A percentile compares a stretch with the other conserved stretches of the same genome.
Conservation (phyloP, 768 basidiomycete genomes). For the Gautieria morchelliformis region DNA sequence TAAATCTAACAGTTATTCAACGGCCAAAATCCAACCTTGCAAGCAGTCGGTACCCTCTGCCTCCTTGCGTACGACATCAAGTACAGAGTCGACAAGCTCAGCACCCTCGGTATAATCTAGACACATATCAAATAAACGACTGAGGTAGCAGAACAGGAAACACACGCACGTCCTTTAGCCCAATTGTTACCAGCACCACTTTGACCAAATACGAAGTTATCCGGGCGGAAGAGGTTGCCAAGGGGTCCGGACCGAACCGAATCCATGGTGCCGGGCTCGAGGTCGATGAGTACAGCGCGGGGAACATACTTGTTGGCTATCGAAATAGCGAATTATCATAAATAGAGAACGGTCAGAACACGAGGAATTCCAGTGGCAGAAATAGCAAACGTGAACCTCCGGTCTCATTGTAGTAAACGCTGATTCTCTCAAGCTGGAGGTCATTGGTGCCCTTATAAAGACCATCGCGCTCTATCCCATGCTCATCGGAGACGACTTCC, state of each 20-base stretch:
- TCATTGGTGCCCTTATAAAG: slow-evolving; percentile 89
- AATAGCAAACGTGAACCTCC: slow-evolving; percentile 30
- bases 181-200: slow-evolving; percentile 99
- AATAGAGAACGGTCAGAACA: background rate
- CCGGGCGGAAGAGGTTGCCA: slow-evolving; percentile 89
- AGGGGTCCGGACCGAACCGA: slow-evolving; percentile 85
- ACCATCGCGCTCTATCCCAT: slow-evolving; percentile 91
- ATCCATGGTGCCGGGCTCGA: slow-evolving; percentile 97
- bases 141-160: slow-evolving; percentile 9
- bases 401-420: slow-evolving; percentile 97
- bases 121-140: slow-evolving; percentile 12
- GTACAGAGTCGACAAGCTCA: slow-evolving; percentile 95
- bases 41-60: slow-evolving; percentile 96
- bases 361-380: background rate
- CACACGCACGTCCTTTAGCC: slow-evolving; percentile 94
- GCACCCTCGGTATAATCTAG: slow-evolving; percentile 90
- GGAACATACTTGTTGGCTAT: slow-evolving; percentile 90
- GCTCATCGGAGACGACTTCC: slow-evolving; percentile 98
- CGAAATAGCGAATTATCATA: background rate
- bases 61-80: slow-evolving; percentile 98
- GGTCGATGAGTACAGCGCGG: slow-evolving; percentile 92
- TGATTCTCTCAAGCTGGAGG: slow-evolving; percentile 94
- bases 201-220: slow-evolving; percentile 98
- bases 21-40: slow-evolving; percentile 54
- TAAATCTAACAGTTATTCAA: background rate